phyloP scores from a whole-genome alignment of 2,329 filamentous ascomycete genomes.

The Arthrobotrys iridis region DNA sequence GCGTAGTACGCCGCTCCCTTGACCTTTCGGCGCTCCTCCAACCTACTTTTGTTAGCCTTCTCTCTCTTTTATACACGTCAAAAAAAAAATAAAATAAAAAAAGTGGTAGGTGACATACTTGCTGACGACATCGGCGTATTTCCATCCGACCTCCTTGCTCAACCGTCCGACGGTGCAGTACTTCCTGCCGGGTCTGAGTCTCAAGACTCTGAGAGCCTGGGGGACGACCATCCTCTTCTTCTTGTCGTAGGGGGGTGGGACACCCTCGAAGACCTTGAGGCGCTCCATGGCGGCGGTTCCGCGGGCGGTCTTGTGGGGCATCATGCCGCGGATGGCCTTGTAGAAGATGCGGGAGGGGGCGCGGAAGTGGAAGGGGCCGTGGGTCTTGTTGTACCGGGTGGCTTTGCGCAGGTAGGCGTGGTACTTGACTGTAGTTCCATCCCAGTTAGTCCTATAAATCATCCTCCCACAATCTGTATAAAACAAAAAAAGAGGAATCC shows the following conservation, averaged over 20 bases:
- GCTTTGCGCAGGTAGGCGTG: slow-evolving; percentile 99
- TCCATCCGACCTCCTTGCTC: slow-evolving; percentile 99
- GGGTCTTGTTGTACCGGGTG: slow-evolving; percentile 99
- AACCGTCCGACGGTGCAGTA: slow-evolving; percentile 99
- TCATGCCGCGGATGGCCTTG: slow-evolving; percentile 99
- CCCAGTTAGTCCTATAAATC: too few relatives aligned
- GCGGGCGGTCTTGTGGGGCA: slow-evolving; percentile 99
- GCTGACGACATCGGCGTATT: slow-evolving; percentile 99
- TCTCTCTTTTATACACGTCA: not conserved
- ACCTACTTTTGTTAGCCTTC: slow-evolving; percentile 67
- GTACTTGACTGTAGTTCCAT: slow-evolving; percentile 86
- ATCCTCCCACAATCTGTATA: not conserved
- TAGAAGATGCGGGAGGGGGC: slow-evolving; percentile 99
- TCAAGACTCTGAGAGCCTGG: slow-evolving; percentile 94
- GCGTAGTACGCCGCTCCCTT: slow-evolving; percentile 99
- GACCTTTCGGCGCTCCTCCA: slow-evolving; percentile 99
- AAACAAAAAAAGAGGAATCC: not conserved
- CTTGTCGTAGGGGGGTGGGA: slow-evolving; percentile 98
- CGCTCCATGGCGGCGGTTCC: slow-evolving; percentile 96
- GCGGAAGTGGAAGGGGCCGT: slow-evolving; percentile 99
- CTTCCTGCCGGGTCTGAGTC: slow-evolving; percentile 98
- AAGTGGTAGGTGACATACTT: slow-evolving; percentile 75
- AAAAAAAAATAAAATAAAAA: not conserved
- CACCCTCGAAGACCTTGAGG: slow-evolving; percentile 99
- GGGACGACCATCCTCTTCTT: slow-evolving; percentile 99